Evolutionary conservation across 371 early-diverging fungal genomes (phyloP).

Genomic region (Mortierella sp.): DNA sequence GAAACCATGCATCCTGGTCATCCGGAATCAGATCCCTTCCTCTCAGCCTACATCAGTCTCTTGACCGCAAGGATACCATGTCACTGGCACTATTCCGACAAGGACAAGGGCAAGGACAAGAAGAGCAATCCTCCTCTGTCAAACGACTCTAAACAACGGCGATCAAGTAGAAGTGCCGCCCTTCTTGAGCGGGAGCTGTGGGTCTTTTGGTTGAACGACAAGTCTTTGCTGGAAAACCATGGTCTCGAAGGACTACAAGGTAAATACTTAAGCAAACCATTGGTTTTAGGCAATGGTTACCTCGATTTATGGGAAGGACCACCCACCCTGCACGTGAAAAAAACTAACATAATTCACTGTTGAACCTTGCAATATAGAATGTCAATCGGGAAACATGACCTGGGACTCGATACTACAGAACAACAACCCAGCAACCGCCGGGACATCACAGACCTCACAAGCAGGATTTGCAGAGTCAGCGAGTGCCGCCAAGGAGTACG

Average conservation of each 20-base stretch:
- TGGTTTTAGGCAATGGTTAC: no score
- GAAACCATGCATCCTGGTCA: not conserved
- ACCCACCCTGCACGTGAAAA: not conserved
- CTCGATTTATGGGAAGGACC: not conserved
- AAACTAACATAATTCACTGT: not conserved
- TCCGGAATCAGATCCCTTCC: constrained; percentile 49
- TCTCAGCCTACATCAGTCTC: constrained; percentile 38
- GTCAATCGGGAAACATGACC: constrained; percentile 48
- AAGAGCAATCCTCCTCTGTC: not conserved
- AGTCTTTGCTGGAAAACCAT: constrained; percentile 31
- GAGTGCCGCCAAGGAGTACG: constrained; percentile 33
- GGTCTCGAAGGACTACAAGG: constrained; percentile 49
- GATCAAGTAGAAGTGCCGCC: not conserved
- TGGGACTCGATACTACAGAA: constrained; percentile 44
- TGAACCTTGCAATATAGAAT: constrained; percentile 11
- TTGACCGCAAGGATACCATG: constrained; percentile 44
- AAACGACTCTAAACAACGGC: not conserved
- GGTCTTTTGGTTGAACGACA: constrained; percentile 56
- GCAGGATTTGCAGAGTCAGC: not conserved
- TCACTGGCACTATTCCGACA: constrained; percentile 47
- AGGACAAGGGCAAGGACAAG: not conserved
- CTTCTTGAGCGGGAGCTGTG: constrained; percentile 41
- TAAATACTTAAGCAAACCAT: constrained; percentile 7
- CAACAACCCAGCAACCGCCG: constrained; percentile 19
- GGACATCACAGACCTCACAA: constrained; percentile 24